Percentiles rank a stretch among this genome's conserved stretches.
Conservation (phyloP, 2,329 filamentous ascomycete genomes). For the Colletotrichum nymphaeae region DNA sequence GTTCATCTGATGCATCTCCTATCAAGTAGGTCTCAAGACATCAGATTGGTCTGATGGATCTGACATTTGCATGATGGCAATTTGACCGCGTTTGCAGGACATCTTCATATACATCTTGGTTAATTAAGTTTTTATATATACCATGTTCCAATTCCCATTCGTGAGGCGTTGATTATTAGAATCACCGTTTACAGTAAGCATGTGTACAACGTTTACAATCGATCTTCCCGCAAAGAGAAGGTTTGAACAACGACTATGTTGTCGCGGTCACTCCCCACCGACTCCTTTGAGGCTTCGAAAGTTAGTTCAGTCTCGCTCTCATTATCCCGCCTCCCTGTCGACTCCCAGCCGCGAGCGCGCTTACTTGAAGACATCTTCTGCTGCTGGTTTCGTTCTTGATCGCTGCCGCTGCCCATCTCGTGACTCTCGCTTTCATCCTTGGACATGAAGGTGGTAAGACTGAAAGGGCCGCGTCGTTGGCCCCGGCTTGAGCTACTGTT, state of each 20-base stretch:
- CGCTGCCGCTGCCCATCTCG: conserved; percentile 18
- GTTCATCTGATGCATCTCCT: neutral
- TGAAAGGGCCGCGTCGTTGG: conserved; percentile 39
- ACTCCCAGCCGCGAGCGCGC: conserved; percentile 29
- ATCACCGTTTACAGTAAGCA: neutral
- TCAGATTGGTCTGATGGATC: neutral
- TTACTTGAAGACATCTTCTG: conserved; percentile 16
- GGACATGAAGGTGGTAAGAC: conserved; percentile 43
- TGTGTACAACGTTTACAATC: neutral
- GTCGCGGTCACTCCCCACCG: conserved; percentile 13
- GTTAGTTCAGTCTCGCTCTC: conserved; percentile 36
- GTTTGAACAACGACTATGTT: conserved; percentile 31
- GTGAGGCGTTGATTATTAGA: neutral
- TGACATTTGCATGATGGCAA: neutral
- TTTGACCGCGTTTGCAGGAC: neutral
- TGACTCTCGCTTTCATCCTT: conserved; percentile 37
- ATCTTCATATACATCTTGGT: neutral
- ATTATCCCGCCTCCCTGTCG: conserved; percentile 27
- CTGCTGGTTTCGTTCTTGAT: conserved; percentile 3
- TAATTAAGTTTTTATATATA: neutral
- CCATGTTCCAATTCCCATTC: neutral
- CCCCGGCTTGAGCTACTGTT: conserved; percentile 5
- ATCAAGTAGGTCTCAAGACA: neutral
- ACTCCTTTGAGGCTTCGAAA: conserved; percentile 29
- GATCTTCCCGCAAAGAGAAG: conserved; percentile 26